Percentiles rank a stretch among this genome's conserved stretches.
These are phyloP conservation scores for Solanum etuberosum DNA, from an alignment of 257 asterid genomes.

Conservation along the genomic window DNA sequence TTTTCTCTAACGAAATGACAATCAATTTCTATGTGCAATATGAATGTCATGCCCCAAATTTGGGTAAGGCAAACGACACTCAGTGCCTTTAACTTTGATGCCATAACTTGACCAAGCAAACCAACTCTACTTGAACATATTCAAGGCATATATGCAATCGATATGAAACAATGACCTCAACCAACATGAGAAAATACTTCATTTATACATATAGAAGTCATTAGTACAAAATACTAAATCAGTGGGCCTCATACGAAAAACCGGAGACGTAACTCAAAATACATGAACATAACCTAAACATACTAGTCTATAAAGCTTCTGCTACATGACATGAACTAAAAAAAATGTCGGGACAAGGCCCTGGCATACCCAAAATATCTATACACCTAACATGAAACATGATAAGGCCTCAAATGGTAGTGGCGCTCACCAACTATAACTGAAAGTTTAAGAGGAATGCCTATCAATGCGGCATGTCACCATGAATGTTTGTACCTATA, in stretches of 20 bases:
- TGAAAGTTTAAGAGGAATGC: neutral
- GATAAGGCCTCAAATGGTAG: neutral
- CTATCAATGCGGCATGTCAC: neutral
- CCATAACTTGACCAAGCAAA: neutral
- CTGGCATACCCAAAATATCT: neutral
- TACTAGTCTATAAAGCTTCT: neutral
- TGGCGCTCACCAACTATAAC: neutral
- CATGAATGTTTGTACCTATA: neutral
- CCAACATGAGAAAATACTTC: neutral
- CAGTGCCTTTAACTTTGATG: neutral
- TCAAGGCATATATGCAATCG: neutral
- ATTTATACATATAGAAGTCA: neutral
- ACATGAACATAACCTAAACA: neutral
- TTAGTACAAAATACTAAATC: neutral
- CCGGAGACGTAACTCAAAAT: neutral
- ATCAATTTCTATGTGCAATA: neutral
- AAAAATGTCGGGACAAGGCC: neutral
- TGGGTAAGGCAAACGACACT: neutral
- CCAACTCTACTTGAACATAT: neutral
- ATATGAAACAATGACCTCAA: neutral
- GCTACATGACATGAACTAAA: neutral
- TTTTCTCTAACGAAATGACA: neutral
- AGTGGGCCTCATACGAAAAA: neutral
- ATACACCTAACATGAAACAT: neutral
- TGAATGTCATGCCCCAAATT: neutral